Base-by-base conservation (phyloP, 2,329 filamentous ascomycete species). In the Trichoderma sp. region DNA sequence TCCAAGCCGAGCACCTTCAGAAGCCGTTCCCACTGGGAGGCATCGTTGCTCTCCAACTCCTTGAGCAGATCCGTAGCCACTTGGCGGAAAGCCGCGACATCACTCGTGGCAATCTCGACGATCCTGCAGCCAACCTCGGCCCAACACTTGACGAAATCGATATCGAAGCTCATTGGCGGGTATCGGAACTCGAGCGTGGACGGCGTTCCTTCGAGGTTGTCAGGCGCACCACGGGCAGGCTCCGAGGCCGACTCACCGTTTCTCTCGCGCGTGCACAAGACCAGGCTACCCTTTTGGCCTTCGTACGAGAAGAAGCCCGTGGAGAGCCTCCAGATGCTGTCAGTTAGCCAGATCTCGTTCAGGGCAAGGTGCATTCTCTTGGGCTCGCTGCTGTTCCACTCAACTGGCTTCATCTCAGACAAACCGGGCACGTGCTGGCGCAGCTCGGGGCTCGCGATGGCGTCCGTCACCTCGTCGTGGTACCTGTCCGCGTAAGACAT, bases 141-240 rank as follows among this genome's bases (percentile, higher is more conserved):
- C 72, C 72, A 74, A 44, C 68, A 69, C 1, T 61, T 60, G 2
- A 74, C 47, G 7, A 72, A 67, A 7, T 17, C 52, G 3, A 63
- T 57, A 26, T 73, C 68, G 45, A 74, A 74, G 12, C 67, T 71
- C 69, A 71, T 70, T n/a, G 72, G 72, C 1, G 71, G 63, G 7
- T 74, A 71, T 0, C 69, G 66, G 34, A 74, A 73, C 54, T 72
- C 72, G 2, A 72, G 39, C 0, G 72, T 74, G 5, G 68, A 66
- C 5, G 65, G 64, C 2, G 66, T 62, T 44, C 14, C 15, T 21
- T 62, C 39, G 2, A 50, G 43, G 7, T 9, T 15, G 17, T 30
- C 41, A 14, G 34, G 1, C 1, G 44, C 12, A 9, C 14, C 15
- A 7, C 34, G 7, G n/a, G 3, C 15, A 47, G 30, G 12, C 1